Base-by-base conservation (phyloP, 805 yeast species). In the Clavispora phyllophila region DNA sequence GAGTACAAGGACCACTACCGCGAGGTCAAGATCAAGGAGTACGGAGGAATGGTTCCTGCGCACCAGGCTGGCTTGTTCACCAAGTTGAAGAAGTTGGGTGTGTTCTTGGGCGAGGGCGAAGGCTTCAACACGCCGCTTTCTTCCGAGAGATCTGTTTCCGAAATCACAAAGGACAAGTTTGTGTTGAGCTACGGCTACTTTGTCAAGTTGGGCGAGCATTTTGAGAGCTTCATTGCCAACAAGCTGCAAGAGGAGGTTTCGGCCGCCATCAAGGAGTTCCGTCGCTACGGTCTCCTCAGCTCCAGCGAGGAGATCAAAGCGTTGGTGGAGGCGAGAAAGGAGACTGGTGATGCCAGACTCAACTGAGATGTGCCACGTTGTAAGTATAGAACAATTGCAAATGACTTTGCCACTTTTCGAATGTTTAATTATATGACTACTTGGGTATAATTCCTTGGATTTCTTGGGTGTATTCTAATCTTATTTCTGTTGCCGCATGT, bases 31-130 rank as follows among this genome's bases (percentile, higher is more conserved):
- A 78, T 85, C 58, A 75, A 80, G 51, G 72, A 77, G 54, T 77
- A 71, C 51, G 96, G 96, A 45, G 87, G 88, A 19, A 70, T 87
- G 54, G 76, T 88, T 40, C 75, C 78, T 55, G 96, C 96, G 9
- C 84, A 79, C 60, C 79, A 78, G 58, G 68, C 76, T 22, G 96
- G 96, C 17, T 58, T 81, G 39, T 79, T 90, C 51, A 76, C 73
- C 25, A 68, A 62, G 37, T 71, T 88, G 50, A 66, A 62, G 48
- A 71, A 72, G 48, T 76, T 82, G 46, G 93, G 93, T 26, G 66
- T 81, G 20, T 61, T 61, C 12, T 76, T 91, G 48, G 76, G 75
- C n/a, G 64, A 66, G 9, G 96, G 91, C 42, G 98, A 91, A 69
- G 98, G 98, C 23, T 91, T 72, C 65, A 75, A 76, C 54, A 79